Base-by-base conservation (phyloP, 768 basidiomycete genomes). In the Leucocoprinus birnbaumii region DNA sequence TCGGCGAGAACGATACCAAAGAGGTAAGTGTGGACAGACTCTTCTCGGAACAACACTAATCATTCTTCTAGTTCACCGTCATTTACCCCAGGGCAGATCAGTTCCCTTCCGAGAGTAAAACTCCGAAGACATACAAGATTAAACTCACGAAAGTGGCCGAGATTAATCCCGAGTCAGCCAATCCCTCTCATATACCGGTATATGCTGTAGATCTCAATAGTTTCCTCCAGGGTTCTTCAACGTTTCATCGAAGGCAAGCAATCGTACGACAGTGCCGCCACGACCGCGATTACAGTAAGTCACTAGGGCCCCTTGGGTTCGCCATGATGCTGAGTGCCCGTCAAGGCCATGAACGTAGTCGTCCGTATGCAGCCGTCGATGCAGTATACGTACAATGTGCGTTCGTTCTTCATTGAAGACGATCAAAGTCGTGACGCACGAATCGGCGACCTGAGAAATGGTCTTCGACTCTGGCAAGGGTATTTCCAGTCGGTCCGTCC, bases 401-500 rank as follows among this genome's bases (percentile, higher is more conserved):
- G 90, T 0, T 91, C 87, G 0, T 91, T 93, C 70, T 92, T 87
- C 66, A 86, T 87, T 0, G 64, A 76, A n/a, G 65, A 68, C 1
- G 87, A 46, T 16, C 44, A 45, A 26, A 31, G 11, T 11, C 31
- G 31, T 11, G 35, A 46, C 16, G 44, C 44, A 82, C 51, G 77
- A 72, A 10, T 76, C 69, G 53, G 62, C 68, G 38, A 74, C 89
- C 25, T 85, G 86, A 0, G 63, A 64, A 0, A 53, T 14, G 90
- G 90, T 0, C 71, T 92, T 1, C 78, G 82, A 10, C 74, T 91
- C 0, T 87, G 87, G 86, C 74, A 89, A 3, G 90, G 90, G 0
- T 93, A 89, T 56, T 91, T 92, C 71, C 91, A 91, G 65, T 88
- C 86, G 0, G 73, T 90, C 11, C 77, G 90, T 4, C 89, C 90